phyloP scores from a whole-genome alignment of 2,329 filamentous ascomycete genomes.

The Akanthomyces dipterigenus region DNA sequence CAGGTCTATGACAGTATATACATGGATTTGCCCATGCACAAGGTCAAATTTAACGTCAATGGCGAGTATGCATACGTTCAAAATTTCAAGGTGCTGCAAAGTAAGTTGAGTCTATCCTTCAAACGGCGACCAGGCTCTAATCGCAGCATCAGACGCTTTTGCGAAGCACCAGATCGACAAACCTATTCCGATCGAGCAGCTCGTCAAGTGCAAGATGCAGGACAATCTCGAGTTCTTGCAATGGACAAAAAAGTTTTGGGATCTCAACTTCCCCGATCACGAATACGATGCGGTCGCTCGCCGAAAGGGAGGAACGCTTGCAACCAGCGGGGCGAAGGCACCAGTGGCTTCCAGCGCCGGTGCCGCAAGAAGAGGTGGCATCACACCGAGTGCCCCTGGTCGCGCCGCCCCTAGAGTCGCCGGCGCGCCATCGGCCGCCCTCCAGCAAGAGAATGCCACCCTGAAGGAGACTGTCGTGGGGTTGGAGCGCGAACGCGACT shows the following conservation, averaged over 20 bases:
- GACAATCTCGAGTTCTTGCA: slow-evolving; percentile 99
- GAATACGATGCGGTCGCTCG: slow-evolving; percentile 89
- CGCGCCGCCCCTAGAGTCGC: slow-evolving; percentile 40
- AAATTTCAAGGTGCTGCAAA: slow-evolving; percentile 97
- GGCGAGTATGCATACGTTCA: slow-evolving; percentile 95
- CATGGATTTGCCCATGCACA: slow-evolving; percentile 86
- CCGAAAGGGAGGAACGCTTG: slow-evolving; percentile 68
- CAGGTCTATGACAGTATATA: slow-evolving; percentile 99
- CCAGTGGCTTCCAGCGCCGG: slow-evolving; percentile 44
- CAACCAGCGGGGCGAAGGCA: slow-evolving; percentile 41
- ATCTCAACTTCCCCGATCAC: slow-evolving; percentile 93
- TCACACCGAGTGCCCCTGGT: slow-evolving; percentile 52
- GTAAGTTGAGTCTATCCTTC: slow-evolving; percentile 43
- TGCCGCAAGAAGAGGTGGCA: slow-evolving; percentile 46
- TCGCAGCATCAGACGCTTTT: slow-evolving; percentile 59
- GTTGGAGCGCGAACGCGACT: slow-evolving; percentile 92
- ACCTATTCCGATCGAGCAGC: slow-evolving; percentile 76
- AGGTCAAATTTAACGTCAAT: slow-evolving; percentile 98
- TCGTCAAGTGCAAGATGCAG: slow-evolving; percentile 99
- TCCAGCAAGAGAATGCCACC: slow-evolving; percentile 78
- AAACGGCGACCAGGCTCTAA: slow-evolving; percentile 7
- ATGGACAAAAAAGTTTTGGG: slow-evolving; percentile 96
- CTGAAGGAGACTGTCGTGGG: slow-evolving; percentile 94
- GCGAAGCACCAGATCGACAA: slow-evolving; percentile 82
- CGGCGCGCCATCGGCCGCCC: slow-evolving; percentile 58